Conservation (phyloP, 768 basidiomycete species). For the Candolleomyces efflorescens region DNA sequence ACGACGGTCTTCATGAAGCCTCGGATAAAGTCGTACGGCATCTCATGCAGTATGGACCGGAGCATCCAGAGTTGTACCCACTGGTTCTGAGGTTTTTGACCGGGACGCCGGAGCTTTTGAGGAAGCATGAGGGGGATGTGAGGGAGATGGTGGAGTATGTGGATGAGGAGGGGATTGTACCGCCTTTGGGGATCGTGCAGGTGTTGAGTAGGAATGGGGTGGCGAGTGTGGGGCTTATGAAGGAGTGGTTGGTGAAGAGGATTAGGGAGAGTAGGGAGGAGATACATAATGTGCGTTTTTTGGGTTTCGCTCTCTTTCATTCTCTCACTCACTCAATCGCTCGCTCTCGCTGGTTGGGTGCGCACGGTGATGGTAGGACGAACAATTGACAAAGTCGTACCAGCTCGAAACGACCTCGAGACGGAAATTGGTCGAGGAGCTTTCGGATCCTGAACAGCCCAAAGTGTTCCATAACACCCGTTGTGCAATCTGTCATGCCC, state of each 20-base stretch:
- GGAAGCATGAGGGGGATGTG: conserved; percentile 68
- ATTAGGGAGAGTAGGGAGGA: conserved; percentile 72
- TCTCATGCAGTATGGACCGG: conserved; percentile 67
- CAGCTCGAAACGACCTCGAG: conserved; percentile 78
- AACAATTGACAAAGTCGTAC: conserved; percentile 83
- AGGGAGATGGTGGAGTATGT: conserved; percentile 69
- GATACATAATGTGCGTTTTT: conserved; percentile 67
- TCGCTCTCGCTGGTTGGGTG: no score
- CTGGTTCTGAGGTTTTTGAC: conserved; percentile 89
- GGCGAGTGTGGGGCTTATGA: conserved; percentile 87
- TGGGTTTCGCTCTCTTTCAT: background rate
- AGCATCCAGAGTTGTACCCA: conserved; percentile 75
- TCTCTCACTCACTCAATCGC: conserved; percentile 3
- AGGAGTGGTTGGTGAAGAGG: conserved; percentile 82
- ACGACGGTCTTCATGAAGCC: conserved; percentile 31
- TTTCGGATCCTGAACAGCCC: conserved; percentile 74
- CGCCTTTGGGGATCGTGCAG: conserved; percentile 87
- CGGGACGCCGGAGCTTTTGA: conserved; percentile 68
- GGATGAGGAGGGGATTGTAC: conserved; percentile 78
- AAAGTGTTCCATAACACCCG: conserved; percentile 92
- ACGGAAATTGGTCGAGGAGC: conserved; percentile 74
- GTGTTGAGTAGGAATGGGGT: conserved; percentile 85
- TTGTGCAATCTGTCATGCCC: conserved; percentile 85
- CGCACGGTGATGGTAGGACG: no score
- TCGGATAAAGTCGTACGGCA: conserved; percentile 65